Conservation (phyloP, 176 grass and related monocot species). For the Rhynchospora breviuscula region DNA sequence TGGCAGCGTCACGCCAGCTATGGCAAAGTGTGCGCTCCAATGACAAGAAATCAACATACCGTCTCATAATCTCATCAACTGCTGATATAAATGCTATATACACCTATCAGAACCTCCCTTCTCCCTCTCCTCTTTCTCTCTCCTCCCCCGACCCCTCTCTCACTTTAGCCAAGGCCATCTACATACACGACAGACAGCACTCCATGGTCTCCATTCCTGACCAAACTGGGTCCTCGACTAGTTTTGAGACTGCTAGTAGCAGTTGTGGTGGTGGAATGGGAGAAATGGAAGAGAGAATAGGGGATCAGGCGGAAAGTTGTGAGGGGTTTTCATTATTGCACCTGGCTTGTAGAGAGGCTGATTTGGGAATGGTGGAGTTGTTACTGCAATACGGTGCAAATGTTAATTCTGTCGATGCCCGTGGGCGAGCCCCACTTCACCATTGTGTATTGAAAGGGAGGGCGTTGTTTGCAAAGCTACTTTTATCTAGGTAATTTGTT, state of each 20-base stretch:
- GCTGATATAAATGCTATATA: slow-evolving; percentile 69
- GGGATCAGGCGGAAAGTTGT: slow-evolving; percentile 21
- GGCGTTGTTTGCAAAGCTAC: slow-evolving; percentile 42
- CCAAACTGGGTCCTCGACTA: slow-evolving; percentile 4
- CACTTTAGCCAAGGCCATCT: slow-evolving; percentile 70
- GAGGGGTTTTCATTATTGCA: slow-evolving; percentile 86
- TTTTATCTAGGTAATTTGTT: slow-evolving; percentile 69
- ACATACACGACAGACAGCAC: slow-evolving; percentile 64
- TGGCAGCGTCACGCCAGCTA: slow-evolving; percentile 55
- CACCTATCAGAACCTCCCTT: slow-evolving; percentile 14
- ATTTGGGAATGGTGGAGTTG: slow-evolving; percentile 92
- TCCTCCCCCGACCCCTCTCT: slow-evolving; percentile 34
- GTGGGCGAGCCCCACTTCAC: slow-evolving; percentile 68
- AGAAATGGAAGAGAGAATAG: slow-evolving; percentile 7
- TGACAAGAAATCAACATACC: slow-evolving; percentile 76
- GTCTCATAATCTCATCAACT: slow-evolving; percentile 66
- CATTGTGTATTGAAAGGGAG: slow-evolving; percentile 82
- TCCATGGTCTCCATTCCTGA: slow-evolving; percentile 30
- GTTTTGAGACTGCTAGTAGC: slow-evolving; percentile 6
- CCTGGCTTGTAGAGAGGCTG: slow-evolving; percentile 64
- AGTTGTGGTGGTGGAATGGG: not conserved
- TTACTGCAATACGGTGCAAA: slow-evolving; percentile 89
- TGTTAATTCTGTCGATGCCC: slow-evolving; percentile 57
- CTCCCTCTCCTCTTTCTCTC: slow-evolving; percentile 5
- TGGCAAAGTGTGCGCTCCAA: slow-evolving; percentile 71